Evolutionary conservation across 495 filamentous ascomycete species (phyloP), one percentile per base, ranked within the genome.

Genomic region (Penicillium odoratum): DNA sequence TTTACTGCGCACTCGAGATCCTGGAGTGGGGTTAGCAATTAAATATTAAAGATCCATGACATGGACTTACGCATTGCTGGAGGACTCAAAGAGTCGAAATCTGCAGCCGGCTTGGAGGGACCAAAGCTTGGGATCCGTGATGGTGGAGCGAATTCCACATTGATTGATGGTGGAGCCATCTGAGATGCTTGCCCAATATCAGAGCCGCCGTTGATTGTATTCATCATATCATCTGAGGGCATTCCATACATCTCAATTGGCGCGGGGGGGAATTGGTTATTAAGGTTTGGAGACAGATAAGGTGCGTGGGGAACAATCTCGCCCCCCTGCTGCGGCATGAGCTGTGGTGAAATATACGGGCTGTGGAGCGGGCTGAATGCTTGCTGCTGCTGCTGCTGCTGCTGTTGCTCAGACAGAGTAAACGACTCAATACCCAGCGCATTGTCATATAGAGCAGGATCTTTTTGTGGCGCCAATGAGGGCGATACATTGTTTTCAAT

Each of bases 91-190:
- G 91, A 90, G 66, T 93, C 88, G 21, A 86, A 76, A 61, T 94
- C 85, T 0, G 72, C 78, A 13, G 74, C 69, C 48, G 80, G 77
- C 62, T 89, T 92, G 13, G 80, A 76, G 42, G 83, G 85, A 48
- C 90, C 88, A 62, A 95, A 91, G 50, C 81, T 86, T 25, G 77
- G 82, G 63, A 84, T 87, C 48, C 82, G 78, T 10, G 91, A 83
- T n/a, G 92, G 92, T 25, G 93, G 93, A 5, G 93, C 94, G 70
- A 91, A 91, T 68, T 96, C 88, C 61, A 98, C 91, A 65, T 92
- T 94, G 69, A 98, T 97, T 43, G 92, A 89, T 0, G 91, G 91
- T 34, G 92, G 89, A 7, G 86, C 86, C 78, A 92, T 90, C 59
- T 89, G 85, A 36, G 87, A 86, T 9, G 84, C 83, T 58, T 86